Evolutionary conservation across 257 asterid species (phyloP), one percentile per base, ranked within the genome.

Genomic region (Penstemon eatonii): DNA sequence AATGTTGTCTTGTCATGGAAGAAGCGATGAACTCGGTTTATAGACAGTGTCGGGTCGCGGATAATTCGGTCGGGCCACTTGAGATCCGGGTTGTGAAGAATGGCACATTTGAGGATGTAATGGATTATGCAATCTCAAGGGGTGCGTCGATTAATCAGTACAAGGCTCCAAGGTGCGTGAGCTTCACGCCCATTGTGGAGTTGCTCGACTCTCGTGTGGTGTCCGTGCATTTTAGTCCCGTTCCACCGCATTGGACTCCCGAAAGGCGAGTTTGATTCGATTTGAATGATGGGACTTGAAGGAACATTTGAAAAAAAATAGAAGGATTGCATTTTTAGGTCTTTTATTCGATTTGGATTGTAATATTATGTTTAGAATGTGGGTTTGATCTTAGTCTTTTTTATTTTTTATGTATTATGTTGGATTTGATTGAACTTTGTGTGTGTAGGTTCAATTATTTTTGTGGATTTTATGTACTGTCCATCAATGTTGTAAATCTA

Each of bases 91-190:
- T 89, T 0, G 97, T 91, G 68, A 85, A 78, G 52, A 74, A 33
- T 5, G 96, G 95, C 0, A 89, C 95, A 1, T 91, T 87, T 67
- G 97, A 91, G 71, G 96, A 91, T 73, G 57, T 91, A 4, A 89
- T 91, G 97, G 95, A 91, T n/a, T 84, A 83, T 7, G 95, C 96
- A 0, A 91, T 91, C 54, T 81, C 95, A 0, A 79, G 93, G 68
- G 97, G 95, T 40, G 95, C 96, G 63, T 89, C 97, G 3, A 86
- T 91, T 4, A 91, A 85, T 65, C 97, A 91, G 71, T 91, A 91
- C 69, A 89, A 91, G 75, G 95, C 87, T 36, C 96, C 97, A 3
- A 85, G 96, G 82, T 91, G 96, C 76, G 91, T 91, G 44, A 87
- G 78, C 69, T 85, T 72, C 75, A 60, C 88, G 52, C 92, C 95